A percentile compares a stretch with the other conserved stretches of the same genome.
phyloP scores from a whole-genome alignment of 805 yeast species.

The Brettanomyces anomalus region DNA sequence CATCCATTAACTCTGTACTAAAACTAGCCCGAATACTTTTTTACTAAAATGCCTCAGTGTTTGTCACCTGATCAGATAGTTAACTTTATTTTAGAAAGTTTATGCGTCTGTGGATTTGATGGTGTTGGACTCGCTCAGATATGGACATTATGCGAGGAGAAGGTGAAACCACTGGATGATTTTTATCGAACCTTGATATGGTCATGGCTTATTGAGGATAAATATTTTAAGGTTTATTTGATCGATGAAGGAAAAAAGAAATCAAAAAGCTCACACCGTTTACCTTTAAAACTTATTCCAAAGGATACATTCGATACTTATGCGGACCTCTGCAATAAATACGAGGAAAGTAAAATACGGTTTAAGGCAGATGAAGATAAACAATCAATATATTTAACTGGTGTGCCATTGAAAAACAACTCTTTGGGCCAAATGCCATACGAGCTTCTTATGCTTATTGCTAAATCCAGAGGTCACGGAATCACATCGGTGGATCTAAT shows the following conservation, averaged over 20 bases:
- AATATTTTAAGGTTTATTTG: constrained; percentile 15
- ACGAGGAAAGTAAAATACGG: constrained; percentile 8
- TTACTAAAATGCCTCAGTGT: constrained; percentile 1
- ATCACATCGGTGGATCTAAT: constrained; percentile 52
- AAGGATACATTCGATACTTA: constrained; percentile 5
- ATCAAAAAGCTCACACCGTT: constrained; percentile 2
- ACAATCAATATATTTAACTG: constrained; percentile 51
- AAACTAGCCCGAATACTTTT: not conserved
- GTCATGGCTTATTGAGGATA: constrained; percentile 27
- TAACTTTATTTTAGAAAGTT: constrained; percentile 22
- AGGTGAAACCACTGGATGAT: constrained; percentile 18
- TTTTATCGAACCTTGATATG: constrained; percentile 26
- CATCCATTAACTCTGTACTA: no score
- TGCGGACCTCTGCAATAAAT: constrained; percentile 2
- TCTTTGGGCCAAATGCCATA: constrained; percentile 48
- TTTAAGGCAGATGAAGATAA: constrained; percentile 42
- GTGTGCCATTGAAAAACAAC: constrained; percentile 41
- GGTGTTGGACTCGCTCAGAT: constrained; percentile 25
- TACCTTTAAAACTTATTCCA: constrained; percentile 4
- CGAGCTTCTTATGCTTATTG: constrained; percentile 49
- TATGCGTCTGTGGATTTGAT: constrained; percentile 26
- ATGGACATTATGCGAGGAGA: constrained; percentile 23
- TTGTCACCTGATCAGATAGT: constrained; percentile 28
- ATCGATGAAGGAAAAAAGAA: constrained; percentile 2
- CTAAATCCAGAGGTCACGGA: constrained; percentile 46